These are phyloP conservation scores for Hypoxylon perforatum DNA, from an alignment of 495 filamentous ascomycete genomes.

Conservation along the genomic window DNA sequence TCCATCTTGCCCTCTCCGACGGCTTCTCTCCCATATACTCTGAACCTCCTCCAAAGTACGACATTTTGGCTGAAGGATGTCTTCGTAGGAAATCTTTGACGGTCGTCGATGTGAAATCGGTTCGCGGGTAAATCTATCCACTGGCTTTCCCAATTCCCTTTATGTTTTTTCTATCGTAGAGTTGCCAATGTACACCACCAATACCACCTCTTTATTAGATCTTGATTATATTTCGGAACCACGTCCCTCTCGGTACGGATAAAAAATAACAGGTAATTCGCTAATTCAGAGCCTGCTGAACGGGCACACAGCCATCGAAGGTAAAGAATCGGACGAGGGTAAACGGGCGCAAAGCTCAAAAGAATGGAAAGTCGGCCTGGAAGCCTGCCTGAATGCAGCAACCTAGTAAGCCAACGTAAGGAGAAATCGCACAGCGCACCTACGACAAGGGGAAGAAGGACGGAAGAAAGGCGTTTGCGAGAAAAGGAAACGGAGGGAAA, in stretches of 20 bases:
- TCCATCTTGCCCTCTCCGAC: slow-evolving; percentile 74
- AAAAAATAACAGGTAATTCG: slow-evolving; percentile 19
- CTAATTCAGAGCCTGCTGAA: slow-evolving; percentile 71
- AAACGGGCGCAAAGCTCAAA: slow-evolving; percentile 45
- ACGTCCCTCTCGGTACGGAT: slow-evolving; percentile 26
- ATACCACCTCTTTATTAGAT: slow-evolving; percentile 42
- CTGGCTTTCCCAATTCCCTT: slow-evolving; percentile 7
- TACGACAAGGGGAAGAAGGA: slow-evolving; percentile 44
- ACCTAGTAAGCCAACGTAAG: slow-evolving; percentile 59
- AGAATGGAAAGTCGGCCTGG: slow-evolving; percentile 50
- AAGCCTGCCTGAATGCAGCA: slow-evolving; percentile 58
- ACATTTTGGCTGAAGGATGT: slow-evolving; percentile 49
- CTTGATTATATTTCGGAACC: slow-evolving; percentile 35
- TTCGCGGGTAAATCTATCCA: slow-evolving; percentile 7
- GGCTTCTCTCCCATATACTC: slow-evolving; percentile 54
- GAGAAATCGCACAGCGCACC: slow-evolving; percentile 54
- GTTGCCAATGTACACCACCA: slow-evolving; percentile 31
- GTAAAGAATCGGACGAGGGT: slow-evolving; percentile 38
- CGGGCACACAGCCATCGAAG: slow-evolving; percentile 50
- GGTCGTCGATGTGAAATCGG: slow-evolving; percentile 16
- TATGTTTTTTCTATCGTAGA: slow-evolving; percentile 2
- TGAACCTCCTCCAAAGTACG: slow-evolving; percentile 50
- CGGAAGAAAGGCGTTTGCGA: slow-evolving; percentile 39
- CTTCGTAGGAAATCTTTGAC: slow-evolving; percentile 9
- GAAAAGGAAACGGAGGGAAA: slow-evolving; percentile 40